phyloP scores from a whole-genome alignment of 495 filamentous ascomycete species.

The Aspergillus hancockii region DNA sequence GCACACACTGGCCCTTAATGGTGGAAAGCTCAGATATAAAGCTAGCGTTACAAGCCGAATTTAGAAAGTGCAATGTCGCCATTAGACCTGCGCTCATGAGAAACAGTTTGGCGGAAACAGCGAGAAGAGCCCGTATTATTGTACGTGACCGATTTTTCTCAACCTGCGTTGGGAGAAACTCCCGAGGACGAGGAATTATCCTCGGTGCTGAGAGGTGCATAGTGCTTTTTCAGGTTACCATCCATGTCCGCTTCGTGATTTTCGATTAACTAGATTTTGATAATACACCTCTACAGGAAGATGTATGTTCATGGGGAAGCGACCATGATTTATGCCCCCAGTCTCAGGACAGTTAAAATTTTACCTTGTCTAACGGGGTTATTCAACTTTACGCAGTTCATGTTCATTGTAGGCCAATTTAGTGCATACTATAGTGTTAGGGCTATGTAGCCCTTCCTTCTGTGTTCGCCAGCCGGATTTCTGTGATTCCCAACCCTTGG shows the following conservation, averaged over 20 bases:
- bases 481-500: too few species aligned
- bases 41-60: neutral
- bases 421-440: too few species aligned
- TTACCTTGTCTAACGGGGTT: too few species aligned
- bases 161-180: neutral
- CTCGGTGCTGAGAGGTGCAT: neutral
- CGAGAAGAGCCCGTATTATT: neutral
- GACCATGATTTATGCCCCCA: neutral
- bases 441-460: too few species aligned
- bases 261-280: too few species aligned
- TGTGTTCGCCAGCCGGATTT: too few species aligned
- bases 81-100: neutral
- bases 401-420: too few species aligned
- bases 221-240: neutral
- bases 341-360: too few species aligned
- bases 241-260: neutral
- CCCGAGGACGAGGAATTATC: neutral
- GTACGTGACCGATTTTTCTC: neutral
- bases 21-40: neutral
- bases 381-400: too few species aligned
- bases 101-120: neutral
- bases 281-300: too few species aligned
- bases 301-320: neutral
- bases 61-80: neutral
- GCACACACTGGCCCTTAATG: neutral